Percentiles rank a stretch among this genome's conserved stretches.
These are phyloP conservation scores for Wallacemonas sp. DNA, from an alignment of 208 protist genomes.

Conservation along the genomic window DNA sequence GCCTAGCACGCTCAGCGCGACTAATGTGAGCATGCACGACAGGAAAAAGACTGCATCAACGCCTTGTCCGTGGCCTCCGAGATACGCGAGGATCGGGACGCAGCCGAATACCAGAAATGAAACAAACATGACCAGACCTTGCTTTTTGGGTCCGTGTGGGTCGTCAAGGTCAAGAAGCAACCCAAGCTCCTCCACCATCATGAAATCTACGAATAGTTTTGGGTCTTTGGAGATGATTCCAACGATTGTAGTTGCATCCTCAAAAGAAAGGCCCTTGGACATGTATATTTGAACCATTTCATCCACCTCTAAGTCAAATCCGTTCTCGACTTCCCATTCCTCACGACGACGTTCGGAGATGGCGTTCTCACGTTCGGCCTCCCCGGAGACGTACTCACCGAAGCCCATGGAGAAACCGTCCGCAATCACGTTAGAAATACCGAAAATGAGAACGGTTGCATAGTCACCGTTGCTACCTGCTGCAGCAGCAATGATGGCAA, in stretches of 20 bases:
- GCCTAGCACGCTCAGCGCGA: slow-evolving; percentile 83
- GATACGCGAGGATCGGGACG: slow-evolving; percentile 88
- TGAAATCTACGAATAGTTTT: slow-evolving; percentile 95
- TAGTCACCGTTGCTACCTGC: slow-evolving; percentile 86
- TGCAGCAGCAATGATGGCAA: slow-evolving; percentile 92
- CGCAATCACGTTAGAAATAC: slow-evolving; percentile 94
- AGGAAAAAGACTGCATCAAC: slow-evolving; percentile 77
- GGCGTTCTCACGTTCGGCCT: slow-evolving; percentile 92
- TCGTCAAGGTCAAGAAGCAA: slow-evolving; percentile 84
- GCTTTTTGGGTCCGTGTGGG: slow-evolving; percentile 71
- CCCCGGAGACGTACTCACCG: slow-evolving; percentile 91
- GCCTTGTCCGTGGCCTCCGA: slow-evolving; percentile 67
- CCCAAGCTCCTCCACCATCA: slow-evolving; percentile 95
- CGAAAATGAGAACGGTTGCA: slow-evolving; percentile 88
- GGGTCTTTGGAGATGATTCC: slow-evolving; percentile 92
- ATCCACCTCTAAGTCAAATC: slow-evolving; percentile 91
- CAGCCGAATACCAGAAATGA: slow-evolving; percentile 94
- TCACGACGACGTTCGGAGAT: slow-evolving; percentile 84
- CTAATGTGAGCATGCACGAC: slow-evolving; percentile 72
- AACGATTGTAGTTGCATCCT: slow-evolving; percentile 92
- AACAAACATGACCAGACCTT: slow-evolving; percentile 92
- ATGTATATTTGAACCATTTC: slow-evolving; percentile 96
- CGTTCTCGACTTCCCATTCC: slow-evolving; percentile 94
- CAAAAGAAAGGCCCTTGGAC: slow-evolving; percentile 86
- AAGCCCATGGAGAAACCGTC: slow-evolving; percentile 96